phyloP scores from a whole-genome alignment of 1,284 basidiomycete genomes.

The Polyporus tsugae region DNA sequence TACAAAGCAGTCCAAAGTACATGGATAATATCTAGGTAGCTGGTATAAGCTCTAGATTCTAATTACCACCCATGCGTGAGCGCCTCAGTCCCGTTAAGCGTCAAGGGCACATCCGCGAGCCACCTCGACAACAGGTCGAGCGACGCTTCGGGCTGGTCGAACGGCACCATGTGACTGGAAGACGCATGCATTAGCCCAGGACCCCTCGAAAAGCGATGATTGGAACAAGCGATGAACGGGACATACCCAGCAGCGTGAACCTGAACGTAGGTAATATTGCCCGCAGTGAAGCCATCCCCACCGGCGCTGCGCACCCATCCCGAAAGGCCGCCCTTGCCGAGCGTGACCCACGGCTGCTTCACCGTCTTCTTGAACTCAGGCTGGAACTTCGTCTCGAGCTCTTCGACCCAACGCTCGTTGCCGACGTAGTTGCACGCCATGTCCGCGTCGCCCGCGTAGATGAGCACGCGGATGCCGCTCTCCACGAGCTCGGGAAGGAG shows the following conservation, averaged over 20 bases:
- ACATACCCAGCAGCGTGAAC: conserved; percentile 78
- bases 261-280: conserved; percentile 80
- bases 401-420: conserved; percentile 76
- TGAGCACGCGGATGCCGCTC: conserved; percentile 79
- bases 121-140: conserved; percentile 36
- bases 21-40: not conserved
- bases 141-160: conserved; percentile 40
- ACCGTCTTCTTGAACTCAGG: conserved; percentile 67
- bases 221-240: not conserved
- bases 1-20: not conserved
- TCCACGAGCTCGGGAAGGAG: conserved; percentile 82
- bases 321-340: conserved; percentile 51
- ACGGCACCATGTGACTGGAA: conserved; percentile 41
- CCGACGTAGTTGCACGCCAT: conserved; percentile 87
- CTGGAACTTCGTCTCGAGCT: conserved; percentile 71
- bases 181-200: not conserved
- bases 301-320: conserved; percentile 73
- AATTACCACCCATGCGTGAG: conserved; percentile 5
- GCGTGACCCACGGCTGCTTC: conserved; percentile 62
- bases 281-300: conserved; percentile 64
- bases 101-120: conserved; percentile 36
- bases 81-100: conserved; percentile 24
- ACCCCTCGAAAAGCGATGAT: not conserved
- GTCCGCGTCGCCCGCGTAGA: conserved; percentile 87
- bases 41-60: conserved; percentile 1